Base-by-base conservation (phyloP, 1,139 yeast genomes). In the Zygosaccharomyces sapae region DNA sequence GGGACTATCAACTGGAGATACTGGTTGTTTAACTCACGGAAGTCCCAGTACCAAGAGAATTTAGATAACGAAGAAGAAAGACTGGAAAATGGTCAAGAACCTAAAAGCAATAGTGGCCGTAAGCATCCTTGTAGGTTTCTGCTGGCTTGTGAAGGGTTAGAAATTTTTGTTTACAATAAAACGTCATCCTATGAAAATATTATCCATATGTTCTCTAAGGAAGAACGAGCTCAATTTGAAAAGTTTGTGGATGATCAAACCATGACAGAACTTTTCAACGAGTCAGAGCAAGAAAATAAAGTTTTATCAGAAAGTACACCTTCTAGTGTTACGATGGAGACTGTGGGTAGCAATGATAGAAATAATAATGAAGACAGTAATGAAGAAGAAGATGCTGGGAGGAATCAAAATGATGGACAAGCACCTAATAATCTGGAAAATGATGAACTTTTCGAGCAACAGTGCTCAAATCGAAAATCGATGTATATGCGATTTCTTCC, bases 1-100 rank as follows among this genome's bases (percentile, higher is more conserved):
- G 82, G 90, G 3, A 79, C 80, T 54, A 63, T 92, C 27, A 86
- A 95, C 0, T 92, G 97, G 97, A 67, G 95, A 51, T 92, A 88
- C 63, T 92, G 97, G 97, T 70, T 86, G 45, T 70, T 71, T 3
- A 63, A 71, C 13, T 76, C 81, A 2, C 71, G 85, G 55, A 59
- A 71, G 33, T 72, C 82, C 0, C 76, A 72, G 31, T 71, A 69
- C 47, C 47, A 47, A 19, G 44, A 47, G 22, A 41, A 41, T 24
- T 19, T 35, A 38, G 22, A 18, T 18, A 25, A 41, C 13, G 36
- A 29, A 16, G 61, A 58, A 37, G 57, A 63, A 33, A 33, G 31
- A 9, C 31, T 47, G 34, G 59, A 61, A 3, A 53, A 61, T 12
- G 67, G 65, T 44, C 58, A 62, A 24, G 60, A 62, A 67, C 40